phyloP scores from a whole-genome alignment of 2,329 filamentous ascomycete species.

The Niveomyces coronatus region DNA sequence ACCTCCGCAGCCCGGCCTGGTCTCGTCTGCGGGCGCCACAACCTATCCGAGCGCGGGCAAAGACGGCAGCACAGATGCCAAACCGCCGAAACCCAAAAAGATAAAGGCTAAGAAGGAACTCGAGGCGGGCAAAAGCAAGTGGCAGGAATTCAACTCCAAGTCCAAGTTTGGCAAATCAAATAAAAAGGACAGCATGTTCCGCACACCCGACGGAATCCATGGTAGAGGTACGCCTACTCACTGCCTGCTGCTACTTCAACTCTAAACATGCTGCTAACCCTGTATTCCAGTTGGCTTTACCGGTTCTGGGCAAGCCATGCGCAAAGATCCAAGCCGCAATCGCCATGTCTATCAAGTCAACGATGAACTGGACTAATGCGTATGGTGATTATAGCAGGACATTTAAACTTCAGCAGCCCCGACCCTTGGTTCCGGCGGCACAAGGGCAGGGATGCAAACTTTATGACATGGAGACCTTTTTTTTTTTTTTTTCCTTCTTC shows the following conservation, averaged over 20 bases:
- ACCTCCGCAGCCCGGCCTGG: slow-evolving; percentile 30
- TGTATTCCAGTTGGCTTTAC: slow-evolving; percentile 72
- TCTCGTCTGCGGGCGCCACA: slow-evolving; percentile 46
- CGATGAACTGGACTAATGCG: slow-evolving; percentile 58
- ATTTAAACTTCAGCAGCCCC: slow-evolving; percentile 3
- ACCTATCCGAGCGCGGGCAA: slow-evolving; percentile 52
- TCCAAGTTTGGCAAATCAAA: slow-evolving; percentile 53
- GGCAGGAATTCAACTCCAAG: slow-evolving; percentile 86
- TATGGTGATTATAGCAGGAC: slow-evolving; percentile 18
- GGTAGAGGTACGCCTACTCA: slow-evolving; percentile 58
- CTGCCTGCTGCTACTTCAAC: not conserved
- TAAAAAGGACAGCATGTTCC: slow-evolving; percentile 96
- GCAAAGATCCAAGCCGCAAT: slow-evolving; percentile 74
- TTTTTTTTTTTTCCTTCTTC: not conserved
- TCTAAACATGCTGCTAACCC: slow-evolving; percentile 13
- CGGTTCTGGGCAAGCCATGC: slow-evolving; percentile 90
- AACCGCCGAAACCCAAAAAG: slow-evolving; percentile 73
- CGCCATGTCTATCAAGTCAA: slow-evolving; percentile 77
- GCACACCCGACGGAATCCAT: slow-evolving; percentile 76
- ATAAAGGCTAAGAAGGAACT: slow-evolving; percentile 86
- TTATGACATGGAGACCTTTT: not conserved
- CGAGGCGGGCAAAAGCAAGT: slow-evolving; percentile 83
- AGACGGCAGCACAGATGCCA: slow-evolving; percentile 50
- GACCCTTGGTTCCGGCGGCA: slow-evolving; percentile 13
- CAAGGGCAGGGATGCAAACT: slow-evolving; percentile 9